Evolutionary conservation across 2,329 filamentous ascomycete species (phyloP).

Genomic region (Cyphellophora attinorum): DNA sequence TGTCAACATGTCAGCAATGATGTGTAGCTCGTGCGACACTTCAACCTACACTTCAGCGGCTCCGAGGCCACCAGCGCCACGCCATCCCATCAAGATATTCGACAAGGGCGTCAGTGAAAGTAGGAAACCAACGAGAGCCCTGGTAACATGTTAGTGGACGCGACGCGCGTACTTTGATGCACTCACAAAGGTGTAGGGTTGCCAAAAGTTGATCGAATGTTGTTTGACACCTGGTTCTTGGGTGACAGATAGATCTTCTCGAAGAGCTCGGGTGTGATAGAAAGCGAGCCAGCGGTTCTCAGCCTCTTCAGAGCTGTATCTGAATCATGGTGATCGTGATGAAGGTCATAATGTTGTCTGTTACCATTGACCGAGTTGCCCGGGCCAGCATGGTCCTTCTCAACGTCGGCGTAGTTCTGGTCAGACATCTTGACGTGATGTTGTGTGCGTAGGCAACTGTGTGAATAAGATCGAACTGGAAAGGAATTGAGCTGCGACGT

Average conservation of each 20-base stretch:
- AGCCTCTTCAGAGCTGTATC: slow-evolving; percentile 32
- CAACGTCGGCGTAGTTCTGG: slow-evolving; percentile 15
- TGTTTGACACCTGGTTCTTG: slow-evolving; percentile 23
- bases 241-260: slow-evolving; percentile 27
- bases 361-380: slow-evolving; percentile 18
- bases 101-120: slow-evolving; percentile 45
- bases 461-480: slow-evolving; percentile 1
- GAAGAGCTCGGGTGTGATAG: slow-evolving; percentile 25
- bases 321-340: slow-evolving; percentile 17
- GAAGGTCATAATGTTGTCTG: slow-evolving; percentile 15
- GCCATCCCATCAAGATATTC: slow-evolving; percentile 50
- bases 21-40: slow-evolving; percentile 1
- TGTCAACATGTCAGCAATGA: slow-evolving; percentile 7
- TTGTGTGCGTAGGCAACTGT: slow-evolving; percentile 1
- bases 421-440: slow-evolving; percentile 2
- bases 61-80: slow-evolving; percentile 44
- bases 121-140: slow-evolving; percentile 33
- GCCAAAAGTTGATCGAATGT: slow-evolving; percentile 22
- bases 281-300: slow-evolving; percentile 41
- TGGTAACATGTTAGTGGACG: slow-evolving; percentile 7
- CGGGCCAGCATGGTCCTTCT: slow-evolving; percentile 18
- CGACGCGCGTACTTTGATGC: no score
- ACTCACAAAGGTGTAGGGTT: slow-evolving; percentile 26
- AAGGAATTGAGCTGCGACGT: no score
- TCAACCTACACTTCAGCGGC: slow-evolving; percentile 23